These are phyloP conservation scores for Cymbidium sinense DNA, from an alignment of 106 monocot genomes.

Conservation along the genomic window DNA sequence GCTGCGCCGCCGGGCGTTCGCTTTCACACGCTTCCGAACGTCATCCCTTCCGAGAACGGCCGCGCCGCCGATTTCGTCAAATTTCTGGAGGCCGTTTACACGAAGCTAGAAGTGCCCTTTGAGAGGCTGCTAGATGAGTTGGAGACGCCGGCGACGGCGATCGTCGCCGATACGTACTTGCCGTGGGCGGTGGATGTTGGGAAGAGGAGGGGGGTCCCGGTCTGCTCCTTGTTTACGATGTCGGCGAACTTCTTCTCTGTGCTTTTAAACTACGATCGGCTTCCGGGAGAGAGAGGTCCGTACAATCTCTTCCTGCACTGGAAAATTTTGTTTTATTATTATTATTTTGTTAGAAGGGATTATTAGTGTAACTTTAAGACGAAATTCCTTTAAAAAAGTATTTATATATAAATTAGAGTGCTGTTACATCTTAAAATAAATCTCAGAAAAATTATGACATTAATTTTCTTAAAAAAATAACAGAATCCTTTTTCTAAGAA, in stretches of 20 bases:
- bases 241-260: conserved; percentile 50
- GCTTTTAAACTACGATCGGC: conserved; percentile 20
- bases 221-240: conserved; percentile 57
- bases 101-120: conserved; percentile 35
- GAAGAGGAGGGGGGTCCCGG: conserved; percentile 31
- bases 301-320: background rate
- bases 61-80: conserved; percentile 30
- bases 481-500: too few species aligned
- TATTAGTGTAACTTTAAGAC: too few species aligned
- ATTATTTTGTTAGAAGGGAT: too few species aligned
- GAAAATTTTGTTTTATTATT: background rate
- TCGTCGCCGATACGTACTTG: conserved; percentile 45
- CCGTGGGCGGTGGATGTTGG: conserved; percentile 47
- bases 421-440: too few species aligned
- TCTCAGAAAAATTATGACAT: too few species aligned
- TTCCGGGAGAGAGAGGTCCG: background rate
- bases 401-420: too few species aligned
- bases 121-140: conserved; percentile 37
- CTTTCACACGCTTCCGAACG: conserved; percentile 52
- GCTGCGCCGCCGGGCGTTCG: conserved; percentile 10
- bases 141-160: conserved; percentile 17
- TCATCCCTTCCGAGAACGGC: conserved; percentile 54
- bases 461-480: too few species aligned
- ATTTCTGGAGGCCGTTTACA: conserved; percentile 51
- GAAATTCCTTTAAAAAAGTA: too few species aligned